Evolutionary conservation across 768 basidiomycete species (phyloP), one percentile per base, ranked within the genome.

Genomic region (Rossbeevera mucosa): DNA sequence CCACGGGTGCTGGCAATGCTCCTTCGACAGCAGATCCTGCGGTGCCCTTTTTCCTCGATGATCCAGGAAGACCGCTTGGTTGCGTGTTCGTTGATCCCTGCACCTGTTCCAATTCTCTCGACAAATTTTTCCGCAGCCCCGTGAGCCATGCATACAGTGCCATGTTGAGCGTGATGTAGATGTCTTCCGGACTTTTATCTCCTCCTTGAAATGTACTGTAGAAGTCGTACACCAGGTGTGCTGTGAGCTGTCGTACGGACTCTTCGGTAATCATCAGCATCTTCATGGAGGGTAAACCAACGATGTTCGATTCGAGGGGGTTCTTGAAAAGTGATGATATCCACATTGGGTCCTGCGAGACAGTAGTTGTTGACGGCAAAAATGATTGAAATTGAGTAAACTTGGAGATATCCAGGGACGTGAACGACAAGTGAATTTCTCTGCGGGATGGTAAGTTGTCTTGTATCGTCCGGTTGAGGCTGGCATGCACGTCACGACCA

Each of bases 81-180:
- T 60, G 76, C 66, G 77, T 74, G 46, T 80, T 83, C n/a, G 79
- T 75, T 7, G 80, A 69, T 13, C 78, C 77, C 55, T 80, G 78
- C 2, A 80, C 83, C 62, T 88, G 86, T 21, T 88, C 86, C 79
- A 92, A 80, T 63, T 91, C 91, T 50, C 85, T 73, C 13, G 82
- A 75, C 59, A 91, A 71, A 54, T 82, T 88, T 67, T 88, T 91
- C 52, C 87, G 81, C 36, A 91, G 75, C 21, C 85, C 68, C 1
- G 86, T 88, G 42, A 92, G 78, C 88, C 88, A 91, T 8, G 87
- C 80, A 62, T 91, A 91, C 2, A 91, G 72, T 0, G 85, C 78
- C 62, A 91, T 82, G 71, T 93, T 92, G 57, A 93, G 74, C 4
- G 88, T 86, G 68, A 93, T 89, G 67, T 86, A 91, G 50, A 93